phyloP scores from a whole-genome alignment of 2,329 filamentous ascomycete genomes.

The Calycina herbarum region DNA sequence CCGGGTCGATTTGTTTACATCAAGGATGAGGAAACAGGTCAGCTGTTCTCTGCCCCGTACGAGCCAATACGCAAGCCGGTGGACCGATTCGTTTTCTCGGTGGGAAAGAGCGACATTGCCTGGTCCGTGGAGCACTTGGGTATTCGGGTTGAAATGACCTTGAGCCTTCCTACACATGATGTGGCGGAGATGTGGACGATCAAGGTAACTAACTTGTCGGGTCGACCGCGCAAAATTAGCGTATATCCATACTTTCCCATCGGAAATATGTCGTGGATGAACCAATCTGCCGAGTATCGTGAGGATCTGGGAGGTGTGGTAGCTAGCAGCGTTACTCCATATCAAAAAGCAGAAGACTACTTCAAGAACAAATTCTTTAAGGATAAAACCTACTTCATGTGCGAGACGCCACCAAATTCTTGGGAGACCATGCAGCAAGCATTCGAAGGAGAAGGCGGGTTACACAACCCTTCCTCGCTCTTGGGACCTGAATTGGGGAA shows the following conservation, averaged over 20 bases:
- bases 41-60: slow-evolving; percentile 56
- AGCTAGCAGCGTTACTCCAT: slow-evolving; percentile 54
- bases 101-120: slow-evolving; percentile 54
- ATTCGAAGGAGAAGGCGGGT: slow-evolving; percentile 57
- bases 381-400: slow-evolving; percentile 58
- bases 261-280: slow-evolving; percentile 65
- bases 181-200: slow-evolving; percentile 58
- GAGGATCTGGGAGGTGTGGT: slow-evolving; percentile 50
- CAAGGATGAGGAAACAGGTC: slow-evolving; percentile 53
- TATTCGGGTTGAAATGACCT: slow-evolving; percentile 52
- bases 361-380: slow-evolving; percentile 57
- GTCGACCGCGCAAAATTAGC: slow-evolving; percentile 47
- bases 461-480: slow-evolving; percentile 51
- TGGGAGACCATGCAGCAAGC: slow-evolving; percentile 54
- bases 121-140: slow-evolving; percentile 54
- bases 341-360: slow-evolving; percentile 57
- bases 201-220: slow-evolving; percentile 50
- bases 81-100: slow-evolving; percentile 53
- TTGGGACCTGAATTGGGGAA: slow-evolving; percentile 42
- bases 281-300: slow-evolving; percentile 55
- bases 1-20: slow-evolving; percentile 60
- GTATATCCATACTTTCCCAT: slow-evolving; percentile 58
- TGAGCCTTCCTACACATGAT: slow-evolving; percentile 53
- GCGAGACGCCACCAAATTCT: slow-evolving; percentile 50
- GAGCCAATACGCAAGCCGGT: slow-evolving; percentile 52